A percentile compares a stretch with the other conserved stretches of the same genome.
Conservation (phyloP, 805 yeast species). For the Wickerhamiella lipophila region DNA sequence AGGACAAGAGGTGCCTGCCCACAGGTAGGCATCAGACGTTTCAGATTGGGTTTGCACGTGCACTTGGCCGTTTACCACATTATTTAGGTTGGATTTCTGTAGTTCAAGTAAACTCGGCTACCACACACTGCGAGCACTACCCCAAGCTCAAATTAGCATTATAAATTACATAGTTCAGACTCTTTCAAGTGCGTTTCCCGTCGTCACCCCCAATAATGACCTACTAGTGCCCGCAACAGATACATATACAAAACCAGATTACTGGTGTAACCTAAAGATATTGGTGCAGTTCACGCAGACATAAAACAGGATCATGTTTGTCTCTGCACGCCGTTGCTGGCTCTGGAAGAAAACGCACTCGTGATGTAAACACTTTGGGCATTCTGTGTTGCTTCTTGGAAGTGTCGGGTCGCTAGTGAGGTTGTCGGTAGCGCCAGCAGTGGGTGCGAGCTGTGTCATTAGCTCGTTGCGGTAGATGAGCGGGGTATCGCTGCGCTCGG, state of each 20-base stretch:
- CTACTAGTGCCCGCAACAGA: too few species aligned
- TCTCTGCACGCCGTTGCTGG: constrained; percentile 89
- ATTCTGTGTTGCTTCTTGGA: constrained; percentile 87
- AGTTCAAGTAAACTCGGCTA: too few species aligned
- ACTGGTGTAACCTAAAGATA: constrained; percentile 34
- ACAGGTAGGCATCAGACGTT: background rate
- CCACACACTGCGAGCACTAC: too few species aligned
- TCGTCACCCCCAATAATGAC: too few species aligned
- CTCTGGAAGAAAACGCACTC: constrained; percentile 96
- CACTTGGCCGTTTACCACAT: too few species aligned
- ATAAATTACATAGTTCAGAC: too few species aligned
- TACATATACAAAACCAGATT: too few species aligned
- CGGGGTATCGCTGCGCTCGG: constrained; percentile 80
- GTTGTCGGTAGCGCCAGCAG: constrained; percentile 94
- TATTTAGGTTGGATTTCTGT: too few species aligned
- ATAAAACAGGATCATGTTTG: constrained; percentile 81
- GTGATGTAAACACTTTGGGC: constrained; percentile 76
- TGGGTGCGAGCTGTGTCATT: constrained; percentile 78
- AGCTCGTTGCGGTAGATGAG: constrained; percentile 83
- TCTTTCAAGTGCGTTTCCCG: too few species aligned
- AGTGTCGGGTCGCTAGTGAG: constrained; percentile 95
- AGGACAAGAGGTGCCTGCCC: background rate
- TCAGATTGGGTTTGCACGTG: background rate
- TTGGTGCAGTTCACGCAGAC: constrained; percentile 82
- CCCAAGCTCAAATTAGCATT: too few species aligned